phyloP scores from a whole-genome alignment of 345 rosid genomes.

The Salix caprea region DNA sequence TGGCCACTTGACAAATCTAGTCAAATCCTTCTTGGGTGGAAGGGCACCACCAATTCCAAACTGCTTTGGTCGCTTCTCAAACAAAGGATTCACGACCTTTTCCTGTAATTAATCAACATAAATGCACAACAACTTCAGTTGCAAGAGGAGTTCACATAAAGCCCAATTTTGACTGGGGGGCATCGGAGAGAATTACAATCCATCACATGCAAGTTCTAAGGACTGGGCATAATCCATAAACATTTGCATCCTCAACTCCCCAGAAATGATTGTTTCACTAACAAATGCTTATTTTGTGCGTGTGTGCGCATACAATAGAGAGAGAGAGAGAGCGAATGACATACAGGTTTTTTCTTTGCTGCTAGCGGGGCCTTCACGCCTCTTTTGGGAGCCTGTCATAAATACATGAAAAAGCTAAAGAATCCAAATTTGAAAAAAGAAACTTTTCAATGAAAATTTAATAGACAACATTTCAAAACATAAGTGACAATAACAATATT shows the following conservation, averaged over 20 bases:
- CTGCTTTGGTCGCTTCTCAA: slow-evolving; percentile 81
- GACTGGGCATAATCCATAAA: not conserved
- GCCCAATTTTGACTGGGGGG: not conserved
- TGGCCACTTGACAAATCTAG: slow-evolving; percentile 71
- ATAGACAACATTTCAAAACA: not conserved
- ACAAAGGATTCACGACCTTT: slow-evolving; percentile 63
- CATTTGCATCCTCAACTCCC: not conserved
- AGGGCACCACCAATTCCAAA: slow-evolving; percentile 85
- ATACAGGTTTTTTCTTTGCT: slow-evolving; percentile 23
- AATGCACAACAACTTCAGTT: not conserved
- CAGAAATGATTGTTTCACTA: not conserved
- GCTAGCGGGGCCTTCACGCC: slow-evolving; percentile 13
- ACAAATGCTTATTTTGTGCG: too few relatives aligned
- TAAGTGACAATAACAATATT: not conserved
- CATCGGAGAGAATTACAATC: not conserved
- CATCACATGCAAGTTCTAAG: not conserved
- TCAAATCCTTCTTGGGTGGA: slow-evolving; percentile 81
- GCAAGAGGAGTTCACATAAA: not conserved
- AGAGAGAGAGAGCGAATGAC: not conserved
- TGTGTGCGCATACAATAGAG: not conserved
- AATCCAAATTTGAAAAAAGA: not conserved
- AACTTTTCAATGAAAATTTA: not conserved
- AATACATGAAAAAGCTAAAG: not conserved
- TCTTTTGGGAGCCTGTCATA: slow-evolving; percentile 19
- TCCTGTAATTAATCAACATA: slow-evolving; percentile 30